Base-by-base conservation (phyloP, 1,139 yeast species). In the Saccharomyces hybrid region DNA sequence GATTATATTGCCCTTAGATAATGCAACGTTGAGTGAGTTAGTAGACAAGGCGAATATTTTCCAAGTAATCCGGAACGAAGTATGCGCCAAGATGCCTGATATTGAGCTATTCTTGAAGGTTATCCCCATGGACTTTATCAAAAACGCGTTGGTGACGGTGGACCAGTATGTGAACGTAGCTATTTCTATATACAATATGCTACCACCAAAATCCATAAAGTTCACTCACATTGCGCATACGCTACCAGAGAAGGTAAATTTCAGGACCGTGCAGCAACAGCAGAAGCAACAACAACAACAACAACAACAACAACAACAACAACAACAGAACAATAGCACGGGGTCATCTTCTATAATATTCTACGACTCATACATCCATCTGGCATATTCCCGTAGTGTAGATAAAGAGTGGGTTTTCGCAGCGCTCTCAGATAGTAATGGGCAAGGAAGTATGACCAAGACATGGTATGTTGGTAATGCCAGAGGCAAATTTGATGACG, bases 401-500 rank as follows among this genome's bases (percentile, higher is more conserved):
- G 97, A 91, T 66, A 83, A 82, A 58, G 82, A 80, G 56, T 91
- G 97, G 97, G 76, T 89, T 50, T 82, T 85, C 27, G 95, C 89
- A 0, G 86, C 96, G 0, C 89, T 97, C 95, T 78, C 95, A 0
- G 97, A 91, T 65, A 93, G 93, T 51, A 77, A 79, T 64, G 97
- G 97, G 0, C 75, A 75, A 8, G 77, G 81, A 6, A 80, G 84
- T 7, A 77, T 77, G 55, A 79, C 84, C 1, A 86, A 83, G 61
- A 80, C 91, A 0, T 86, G 91, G 91, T 77, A 76, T 60, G 83
- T 63, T 68, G 80, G 64, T 46, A 70, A 52, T 48, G 61, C 81
- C 61, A 69, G 79, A 70, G 56, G 75, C 65, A 54, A 80, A 73
- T 75, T 81, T 61, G 86, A 82, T 56, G 78, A 75, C 5, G 80